Evolutionary conservation across 2,329 filamentous ascomycete genomes (phyloP).

Genomic region (Apiospora kogelbergensis): DNA sequence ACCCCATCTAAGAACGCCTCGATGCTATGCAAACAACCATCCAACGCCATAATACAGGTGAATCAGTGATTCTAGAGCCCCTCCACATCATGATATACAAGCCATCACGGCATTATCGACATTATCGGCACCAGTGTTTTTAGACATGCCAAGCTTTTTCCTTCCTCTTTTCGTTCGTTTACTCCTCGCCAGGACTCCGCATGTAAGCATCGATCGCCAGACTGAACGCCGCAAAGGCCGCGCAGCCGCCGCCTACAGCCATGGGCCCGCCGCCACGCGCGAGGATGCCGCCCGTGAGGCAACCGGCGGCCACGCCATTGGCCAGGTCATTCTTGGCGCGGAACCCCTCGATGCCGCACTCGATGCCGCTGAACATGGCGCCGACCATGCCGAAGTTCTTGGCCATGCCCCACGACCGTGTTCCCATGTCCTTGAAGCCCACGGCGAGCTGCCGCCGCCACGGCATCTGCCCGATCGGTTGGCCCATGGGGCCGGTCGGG

Average conservation of each 20-base stretch:
- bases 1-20: conserved; percentile 25
- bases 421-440: conserved; percentile 95
- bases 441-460: conserved; percentile 77
- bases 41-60: conserved; percentile 24
- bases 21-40: conserved; percentile 27
- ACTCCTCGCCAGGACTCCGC: conserved; percentile 70
- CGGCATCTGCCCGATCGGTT: conserved; percentile 63
- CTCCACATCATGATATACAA: neutral
- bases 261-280: conserved; percentile 86
- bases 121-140: conserved; percentile 14
- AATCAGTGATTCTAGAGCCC: conserved; percentile 4
- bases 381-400: conserved; percentile 96
- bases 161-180: conserved; percentile 18
- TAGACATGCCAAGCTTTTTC: conserved; percentile 14
- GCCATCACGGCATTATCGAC: neutral
- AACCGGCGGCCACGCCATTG: conserved; percentile 86
- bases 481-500: conserved; percentile 36
- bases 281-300: conserved; percentile 85
- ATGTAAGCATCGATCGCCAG: conserved; percentile 91
- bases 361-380: conserved; percentile 85
- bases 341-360: conserved; percentile 92
- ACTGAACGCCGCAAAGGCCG: conserved; percentile 90
- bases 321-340: conserved; percentile 90
- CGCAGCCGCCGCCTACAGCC: conserved; percentile 83
- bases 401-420: conserved; percentile 76